A percentile compares a stretch with the other conserved stretches of the same genome.
phyloP scores from a whole-genome alignment of 345 rosid genomes.

The Sisymbrium irio region DNA sequence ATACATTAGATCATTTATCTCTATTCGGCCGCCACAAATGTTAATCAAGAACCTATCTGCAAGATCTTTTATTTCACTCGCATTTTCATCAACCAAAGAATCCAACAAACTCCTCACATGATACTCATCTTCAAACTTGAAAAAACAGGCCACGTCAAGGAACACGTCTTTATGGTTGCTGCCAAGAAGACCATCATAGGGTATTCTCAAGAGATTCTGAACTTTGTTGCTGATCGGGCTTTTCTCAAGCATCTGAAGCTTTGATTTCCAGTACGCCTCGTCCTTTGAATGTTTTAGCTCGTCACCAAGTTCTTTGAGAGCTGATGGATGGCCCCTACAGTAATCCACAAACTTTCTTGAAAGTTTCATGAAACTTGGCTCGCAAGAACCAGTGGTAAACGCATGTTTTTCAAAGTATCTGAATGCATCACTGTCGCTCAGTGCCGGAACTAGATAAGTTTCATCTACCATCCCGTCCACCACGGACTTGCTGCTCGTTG shows the following conservation, averaged over 20 bases:
- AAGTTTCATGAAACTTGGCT: not conserved
- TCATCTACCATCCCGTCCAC: not conserved
- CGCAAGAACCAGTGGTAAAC: not conserved
- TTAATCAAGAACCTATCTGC: conserved; percentile 30
- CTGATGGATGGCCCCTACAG: conserved; percentile 36
- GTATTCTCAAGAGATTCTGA: conserved; percentile 13
- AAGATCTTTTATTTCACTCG: conserved; percentile 10
- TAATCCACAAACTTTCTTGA: conserved; percentile 13
- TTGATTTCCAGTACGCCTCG: conserved; percentile 19
- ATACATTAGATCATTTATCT: conserved; percentile 34
- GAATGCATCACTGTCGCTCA: conserved; percentile 4
- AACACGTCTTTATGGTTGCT: conserved; percentile 18
- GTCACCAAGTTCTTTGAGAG: conserved; percentile 31
- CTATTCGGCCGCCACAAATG: not conserved
- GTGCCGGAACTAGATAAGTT: conserved; percentile 6
- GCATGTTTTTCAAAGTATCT: conserved; percentile 3
- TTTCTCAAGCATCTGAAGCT: not conserved
- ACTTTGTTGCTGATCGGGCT: conserved; percentile 17
- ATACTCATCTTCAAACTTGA: conserved; percentile 1
- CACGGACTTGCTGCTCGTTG: conserved; percentile 3
- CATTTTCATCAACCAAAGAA: not conserved
- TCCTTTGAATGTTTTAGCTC: too few species aligned
- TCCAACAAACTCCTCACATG: conserved; percentile 2
- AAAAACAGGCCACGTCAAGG: conserved; percentile 41
- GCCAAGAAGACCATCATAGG: conserved; percentile 29